Percentiles rank a stretch among this genome's conserved stretches.
These are phyloP conservation scores for Cladobotryum protrusum DNA, from an alignment of 2,329 filamentous ascomycete species.

Conservation along the genomic window DNA sequence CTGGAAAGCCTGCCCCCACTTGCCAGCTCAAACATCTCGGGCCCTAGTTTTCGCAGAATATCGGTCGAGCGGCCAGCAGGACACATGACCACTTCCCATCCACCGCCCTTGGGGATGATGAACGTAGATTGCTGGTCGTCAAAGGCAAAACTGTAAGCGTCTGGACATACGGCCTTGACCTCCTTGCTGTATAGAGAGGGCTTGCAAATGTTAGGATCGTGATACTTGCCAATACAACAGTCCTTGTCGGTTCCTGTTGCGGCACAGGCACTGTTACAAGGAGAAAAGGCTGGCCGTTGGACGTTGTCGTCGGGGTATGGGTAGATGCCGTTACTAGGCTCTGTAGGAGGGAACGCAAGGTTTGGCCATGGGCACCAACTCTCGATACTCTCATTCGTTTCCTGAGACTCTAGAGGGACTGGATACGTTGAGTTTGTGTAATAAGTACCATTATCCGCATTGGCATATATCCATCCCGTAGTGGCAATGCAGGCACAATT, in stretches of 20 bases:
- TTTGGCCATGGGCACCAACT: conserved; percentile 79
- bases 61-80: conserved; percentile 56
- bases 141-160: conserved; percentile 75
- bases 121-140: conserved; percentile 55
- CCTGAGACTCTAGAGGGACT: conserved; percentile 57
- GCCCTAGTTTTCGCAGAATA: conserved; percentile 47
- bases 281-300: conserved; percentile 64
- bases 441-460: conserved; percentile 47
- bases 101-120: conserved; percentile 60
- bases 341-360: conserved; percentile 59
- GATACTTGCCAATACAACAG: conserved; percentile 68
- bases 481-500: conserved; percentile 74
- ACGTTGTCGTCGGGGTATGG: conserved; percentile 74
- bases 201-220: conserved; percentile 56
- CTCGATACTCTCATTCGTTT: conserved; percentile 51
- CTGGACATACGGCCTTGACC: conserved; percentile 72
- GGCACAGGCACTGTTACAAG: conserved; percentile 71
- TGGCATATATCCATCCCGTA: conserved; percentile 51
- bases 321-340: conserved; percentile 70
- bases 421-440: conserved; percentile 61
- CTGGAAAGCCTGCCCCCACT: conserved; percentile 33
- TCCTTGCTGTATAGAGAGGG: conserved; percentile 61
- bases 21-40: conserved; percentile 43
- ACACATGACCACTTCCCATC: conserved; percentile 75
- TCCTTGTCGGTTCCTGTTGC: conserved; percentile 60